phyloP scores from a whole-genome alignment of 1,139 yeast species.

The Pichia sp. region DNA sequence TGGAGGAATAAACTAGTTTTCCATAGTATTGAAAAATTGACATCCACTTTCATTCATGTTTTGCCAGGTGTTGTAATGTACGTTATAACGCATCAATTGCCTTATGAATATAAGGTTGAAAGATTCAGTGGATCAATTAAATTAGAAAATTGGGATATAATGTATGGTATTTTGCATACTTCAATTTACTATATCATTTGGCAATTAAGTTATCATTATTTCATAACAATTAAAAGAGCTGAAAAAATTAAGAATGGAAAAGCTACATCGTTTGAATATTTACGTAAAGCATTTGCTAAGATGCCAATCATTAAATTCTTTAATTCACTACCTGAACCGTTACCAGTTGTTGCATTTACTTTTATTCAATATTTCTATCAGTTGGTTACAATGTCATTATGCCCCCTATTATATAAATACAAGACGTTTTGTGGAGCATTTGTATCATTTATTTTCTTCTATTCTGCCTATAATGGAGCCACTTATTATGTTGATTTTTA shows the following conservation, averaged over 20 bases:
- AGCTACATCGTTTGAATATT: constrained; percentile 81
- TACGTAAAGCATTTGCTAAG: constrained; percentile 64
- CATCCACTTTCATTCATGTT: constrained; percentile 84
- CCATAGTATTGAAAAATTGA: constrained; percentile 90
- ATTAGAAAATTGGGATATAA: constrained; percentile 61
- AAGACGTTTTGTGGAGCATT: constrained; percentile 64
- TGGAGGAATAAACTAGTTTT: constrained; percentile 93
- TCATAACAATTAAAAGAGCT: constrained; percentile 74
- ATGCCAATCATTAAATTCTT: constrained; percentile 70
- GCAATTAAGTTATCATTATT: constrained; percentile 87
- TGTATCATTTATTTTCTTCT: constrained; percentile 61
- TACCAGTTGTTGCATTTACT: constrained; percentile 82
- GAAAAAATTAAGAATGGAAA: constrained; percentile 81
- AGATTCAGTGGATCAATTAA: constrained; percentile 80
- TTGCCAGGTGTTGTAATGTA: constrained; percentile 87
- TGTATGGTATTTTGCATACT: constrained; percentile 70
- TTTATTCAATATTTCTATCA: constrained; percentile 84
- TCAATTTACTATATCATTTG: constrained; percentile 83
- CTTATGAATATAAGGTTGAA: constrained; percentile 42
- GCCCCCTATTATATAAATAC: constrained; percentile 79
- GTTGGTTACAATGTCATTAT: constrained; percentile 77
- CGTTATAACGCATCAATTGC: constrained; percentile 78
- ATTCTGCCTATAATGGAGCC: constrained; percentile 90
- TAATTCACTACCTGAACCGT: constrained; percentile 72
- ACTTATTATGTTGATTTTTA: constrained; percentile 88